Conservation (phyloP, 1,284 basidiomycete species). For the Lentinus polychrous region DNA sequence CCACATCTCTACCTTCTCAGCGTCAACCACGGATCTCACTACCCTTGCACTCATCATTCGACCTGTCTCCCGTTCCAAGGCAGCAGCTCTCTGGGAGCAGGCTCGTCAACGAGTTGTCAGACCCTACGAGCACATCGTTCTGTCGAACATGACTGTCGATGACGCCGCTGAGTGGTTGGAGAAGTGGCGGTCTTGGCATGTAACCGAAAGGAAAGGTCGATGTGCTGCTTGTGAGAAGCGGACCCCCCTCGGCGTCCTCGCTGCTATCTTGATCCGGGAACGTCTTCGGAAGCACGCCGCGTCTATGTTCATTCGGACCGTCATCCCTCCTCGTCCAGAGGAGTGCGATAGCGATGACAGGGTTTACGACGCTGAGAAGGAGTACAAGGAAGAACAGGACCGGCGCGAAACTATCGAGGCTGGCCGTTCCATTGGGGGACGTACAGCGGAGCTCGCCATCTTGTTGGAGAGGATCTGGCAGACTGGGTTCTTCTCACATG, state of each 20-base stretch:
- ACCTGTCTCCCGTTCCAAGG: slow-evolving; percentile 33
- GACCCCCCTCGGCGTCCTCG: slow-evolving; percentile 46
- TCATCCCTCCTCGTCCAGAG: slow-evolving; percentile 25
- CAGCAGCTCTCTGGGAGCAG: slow-evolving; percentile 25
- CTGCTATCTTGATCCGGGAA: slow-evolving; percentile 38
- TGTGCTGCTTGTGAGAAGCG: slow-evolving; percentile 27
- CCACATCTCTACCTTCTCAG: slow-evolving; percentile 31
- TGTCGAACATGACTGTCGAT: slow-evolving; percentile 43
- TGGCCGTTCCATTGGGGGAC: slow-evolving; percentile 54
- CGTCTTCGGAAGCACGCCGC: slow-evolving; percentile 44
- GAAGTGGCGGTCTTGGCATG: slow-evolving; percentile 27
- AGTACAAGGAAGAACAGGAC: slow-evolving; percentile 28
- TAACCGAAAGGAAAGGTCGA: slow-evolving; percentile 24
- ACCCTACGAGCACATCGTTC: slow-evolving; percentile 47
- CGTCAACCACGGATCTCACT: slow-evolving; percentile 41
- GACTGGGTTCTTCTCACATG: slow-evolving; percentile 23
- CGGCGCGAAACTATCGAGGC: slow-evolving; percentile 45
- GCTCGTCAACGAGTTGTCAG: slow-evolving; percentile 27
- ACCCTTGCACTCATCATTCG: slow-evolving; percentile 52
- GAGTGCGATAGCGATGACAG: slow-evolving; percentile 21
- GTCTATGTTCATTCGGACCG: slow-evolving; percentile 43
- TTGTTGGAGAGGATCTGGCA: slow-evolving; percentile 49
- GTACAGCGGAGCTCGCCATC: slow-evolving; percentile 44
- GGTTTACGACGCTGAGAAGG: slow-evolving; percentile 29
- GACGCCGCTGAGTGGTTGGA: slow-evolving; percentile 37